Evolutionary conservation across 2,329 filamentous ascomycete genomes (phyloP), one percentile per base, ranked within the genome.

Genomic region (Aspergillus arachidicola): DNA sequence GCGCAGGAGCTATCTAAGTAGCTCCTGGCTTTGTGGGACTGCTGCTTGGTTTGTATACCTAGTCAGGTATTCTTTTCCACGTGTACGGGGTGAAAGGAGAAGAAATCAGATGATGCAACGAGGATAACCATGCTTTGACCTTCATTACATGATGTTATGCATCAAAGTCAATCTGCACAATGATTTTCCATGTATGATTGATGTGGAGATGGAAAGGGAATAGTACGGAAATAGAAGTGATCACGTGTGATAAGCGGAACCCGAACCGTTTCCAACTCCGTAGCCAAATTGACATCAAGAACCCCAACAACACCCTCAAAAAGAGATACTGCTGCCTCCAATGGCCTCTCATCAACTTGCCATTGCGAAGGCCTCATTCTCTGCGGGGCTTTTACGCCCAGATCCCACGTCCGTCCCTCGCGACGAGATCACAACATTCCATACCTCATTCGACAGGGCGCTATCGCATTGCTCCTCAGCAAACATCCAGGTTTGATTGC

Each of bases 401-500:
- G 91, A 94, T 74, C 90, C 91, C n/a, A 83, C 81, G 23, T 85
- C 90, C 11, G 85, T 92, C 61, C 80, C 87, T 56, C 88, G 89
- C 75, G 86, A 88, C 71, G 86, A 90, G 64, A 90, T 94, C 76
- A 85, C 89, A 69, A 78, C 84, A 62, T 91, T 94, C 77, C 86
- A 93, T 77, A 76, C 81, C 67, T 82, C 88, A 64, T 83, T 95
- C 72, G 85, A 89, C 76, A 81, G 84, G 75, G 85, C 86, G 71
- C 80, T 92, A 74, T 80, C 84, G 79, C 86, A 88, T 82, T 94
- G 92, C 86, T 91, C 91, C 73, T 85, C 88, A 74, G 81, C 84
- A 83, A 93, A 94, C 83, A 90, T 95, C 84, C 92, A 95, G 92
- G 92, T 95, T 92, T 93, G 90, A 81, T 73, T 70, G 73, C 75